phyloP scores from a whole-genome alignment of 495 filamentous ascomycete species.

The Lasiosphaeriaceae sp. region DNA sequence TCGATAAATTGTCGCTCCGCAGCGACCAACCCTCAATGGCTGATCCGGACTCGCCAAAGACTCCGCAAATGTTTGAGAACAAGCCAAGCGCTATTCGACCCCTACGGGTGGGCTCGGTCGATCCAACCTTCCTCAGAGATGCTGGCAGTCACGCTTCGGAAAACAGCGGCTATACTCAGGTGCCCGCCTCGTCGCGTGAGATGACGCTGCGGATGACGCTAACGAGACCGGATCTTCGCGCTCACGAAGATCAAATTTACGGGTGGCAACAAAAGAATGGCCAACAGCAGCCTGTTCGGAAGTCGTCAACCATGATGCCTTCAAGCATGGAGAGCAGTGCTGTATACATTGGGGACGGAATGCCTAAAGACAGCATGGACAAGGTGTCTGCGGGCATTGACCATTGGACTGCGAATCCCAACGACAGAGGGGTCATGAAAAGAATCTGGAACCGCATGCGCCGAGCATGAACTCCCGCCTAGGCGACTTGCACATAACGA shows the following conservation, averaged over 20 bases:
- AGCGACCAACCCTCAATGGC: slow-evolving; percentile 50
- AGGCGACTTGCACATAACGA: too few species aligned
- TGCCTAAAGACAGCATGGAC: slow-evolving; percentile 30
- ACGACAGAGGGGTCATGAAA: slow-evolving; percentile 36
- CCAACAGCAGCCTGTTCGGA: slow-evolving; percentile 23
- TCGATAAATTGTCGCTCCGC: slow-evolving; percentile 32
- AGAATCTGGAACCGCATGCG: slow-evolving; percentile 37
- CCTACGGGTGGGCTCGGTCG: slow-evolving; percentile 23
- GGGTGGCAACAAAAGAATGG: slow-evolving; percentile 49
- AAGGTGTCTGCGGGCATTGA: slow-evolving; percentile 17
- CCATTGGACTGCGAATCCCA: slow-evolving; percentile 16
- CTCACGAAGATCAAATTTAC: slow-evolving; percentile 59
- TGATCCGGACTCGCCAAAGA: slow-evolving; percentile 53
- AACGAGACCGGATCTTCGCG: slow-evolving; percentile 80
- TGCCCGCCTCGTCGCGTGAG: slow-evolving; percentile 62
- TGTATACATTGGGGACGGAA: slow-evolving; percentile 11
- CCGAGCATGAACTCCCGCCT: slow-evolving; percentile 15
- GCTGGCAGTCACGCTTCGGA: slow-evolving; percentile 31
- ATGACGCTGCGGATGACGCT: slow-evolving; percentile 96
- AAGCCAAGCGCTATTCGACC: slow-evolving; percentile 26
- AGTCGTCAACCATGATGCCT: slow-evolving; percentile 22
- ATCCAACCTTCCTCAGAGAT: slow-evolving; percentile 8
- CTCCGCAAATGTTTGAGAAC: slow-evolving; percentile 43
- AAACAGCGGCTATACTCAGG: slow-evolving; percentile 45
- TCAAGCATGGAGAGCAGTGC: slow-evolving; percentile 11